Percentiles rank a stretch among this genome's conserved stretches.
Evolutionary conservation across 116 monocot species (phyloP).

Genomic region (Trichopus zeylanicus): DNA sequence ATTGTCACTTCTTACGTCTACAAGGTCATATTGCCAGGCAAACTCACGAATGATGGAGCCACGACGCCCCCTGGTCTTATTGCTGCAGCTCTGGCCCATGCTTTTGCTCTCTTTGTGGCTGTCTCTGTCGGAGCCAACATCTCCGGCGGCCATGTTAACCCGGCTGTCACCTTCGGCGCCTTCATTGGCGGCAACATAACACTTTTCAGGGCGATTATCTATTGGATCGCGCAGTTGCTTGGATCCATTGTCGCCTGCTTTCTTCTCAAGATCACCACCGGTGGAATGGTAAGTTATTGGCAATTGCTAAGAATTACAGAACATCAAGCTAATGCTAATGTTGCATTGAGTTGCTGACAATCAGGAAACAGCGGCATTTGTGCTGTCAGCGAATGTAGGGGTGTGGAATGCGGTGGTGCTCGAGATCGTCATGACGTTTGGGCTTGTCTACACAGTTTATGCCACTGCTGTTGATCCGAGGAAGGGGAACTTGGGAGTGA

Average conservation of each 20-base stretch:
- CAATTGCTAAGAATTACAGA: background rate
- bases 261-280: conserved; percentile 3
- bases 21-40: background rate
- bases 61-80: background rate
- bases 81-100: background rate
- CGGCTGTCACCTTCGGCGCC: conserved; percentile 1
- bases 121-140: conserved; percentile 3
- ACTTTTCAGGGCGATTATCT: background rate
- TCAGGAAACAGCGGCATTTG: background rate
- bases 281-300: background rate
- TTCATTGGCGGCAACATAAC: background rate
- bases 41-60: background rate
- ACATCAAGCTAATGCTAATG: background rate
- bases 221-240: conserved; percentile 3
- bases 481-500: background rate
- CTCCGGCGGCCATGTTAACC: conserved; percentile 3
- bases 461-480: background rate
- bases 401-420: background rate
- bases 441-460: background rate
- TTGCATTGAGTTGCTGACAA: too few species aligned
- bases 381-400: background rate
- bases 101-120: background rate
- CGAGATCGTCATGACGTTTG: background rate
- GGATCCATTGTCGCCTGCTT: background rate
- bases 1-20: background rate